Conservation (phyloP, 2,329 filamentous ascomycete genomes). For the Aspergillus spinulosporus region DNA sequence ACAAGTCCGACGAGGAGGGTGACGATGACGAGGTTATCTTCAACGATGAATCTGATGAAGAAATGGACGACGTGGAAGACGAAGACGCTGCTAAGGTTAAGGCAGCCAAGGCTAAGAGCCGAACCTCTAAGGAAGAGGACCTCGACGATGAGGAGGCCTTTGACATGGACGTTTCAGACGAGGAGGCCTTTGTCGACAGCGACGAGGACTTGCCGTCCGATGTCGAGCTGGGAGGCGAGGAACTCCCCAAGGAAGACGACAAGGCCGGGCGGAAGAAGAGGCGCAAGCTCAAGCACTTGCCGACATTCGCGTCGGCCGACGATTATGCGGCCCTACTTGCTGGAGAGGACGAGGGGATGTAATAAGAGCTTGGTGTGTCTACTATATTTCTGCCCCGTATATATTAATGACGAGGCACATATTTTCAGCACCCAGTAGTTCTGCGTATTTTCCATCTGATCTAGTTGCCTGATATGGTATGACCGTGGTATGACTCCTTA, state of each 20-base stretch:
- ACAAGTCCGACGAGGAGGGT: constrained; percentile 43
- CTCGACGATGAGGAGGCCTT: constrained; percentile 55
- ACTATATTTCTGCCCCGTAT: not conserved
- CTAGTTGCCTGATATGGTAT: not conserved
- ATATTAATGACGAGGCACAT: not conserved
- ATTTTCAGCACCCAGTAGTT: not conserved
- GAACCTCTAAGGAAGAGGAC: constrained; percentile 44
- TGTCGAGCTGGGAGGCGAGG: constrained; percentile 46
- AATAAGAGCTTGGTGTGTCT: constrained; percentile 12
- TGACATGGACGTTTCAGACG: constrained; percentile 50
- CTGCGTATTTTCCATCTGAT: not conserved
- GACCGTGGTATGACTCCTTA: not conserved
- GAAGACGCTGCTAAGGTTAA: constrained; percentile 51
- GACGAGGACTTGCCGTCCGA: constrained; percentile 57
- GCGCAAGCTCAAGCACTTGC: constrained; percentile 84
- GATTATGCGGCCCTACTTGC: constrained; percentile 87
- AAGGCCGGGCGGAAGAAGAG: constrained; percentile 60
- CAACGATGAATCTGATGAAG: constrained; percentile 50
- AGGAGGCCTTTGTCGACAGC: constrained; percentile 51
- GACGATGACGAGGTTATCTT: constrained; percentile 50
- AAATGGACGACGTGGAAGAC: constrained; percentile 49
- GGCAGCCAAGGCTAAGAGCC: constrained; percentile 23
- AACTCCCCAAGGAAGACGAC: constrained; percentile 42
- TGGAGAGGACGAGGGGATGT: constrained; percentile 61
- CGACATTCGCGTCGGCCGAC: constrained; percentile 88